phyloP scores from a whole-genome alignment of 176 grass and related monocot species.

The Oryza australiensis region DNA sequence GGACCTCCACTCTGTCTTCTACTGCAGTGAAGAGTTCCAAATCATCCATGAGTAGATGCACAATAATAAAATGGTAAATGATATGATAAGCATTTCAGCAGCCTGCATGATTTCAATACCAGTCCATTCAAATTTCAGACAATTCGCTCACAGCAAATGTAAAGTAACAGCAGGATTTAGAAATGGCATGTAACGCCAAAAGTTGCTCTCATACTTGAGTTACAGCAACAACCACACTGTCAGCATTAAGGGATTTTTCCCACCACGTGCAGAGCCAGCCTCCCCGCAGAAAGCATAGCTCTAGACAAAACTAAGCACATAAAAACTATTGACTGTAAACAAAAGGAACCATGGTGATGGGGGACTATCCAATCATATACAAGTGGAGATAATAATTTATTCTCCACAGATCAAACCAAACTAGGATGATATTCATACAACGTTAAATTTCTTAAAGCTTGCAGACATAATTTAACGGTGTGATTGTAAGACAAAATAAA shows the following conservation, averaged over 20 bases:
- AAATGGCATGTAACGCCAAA: neutral
- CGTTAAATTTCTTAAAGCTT: neutral
- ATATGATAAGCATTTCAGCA: neutral
- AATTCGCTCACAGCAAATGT: too few species aligned
- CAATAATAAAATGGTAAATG: neutral
- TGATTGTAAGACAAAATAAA: constrained; percentile 16
- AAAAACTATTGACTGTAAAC: neutral
- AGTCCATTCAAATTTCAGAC: neutral
- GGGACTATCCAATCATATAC: neutral
- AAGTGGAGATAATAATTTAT: neutral
- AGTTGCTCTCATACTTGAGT: neutral
- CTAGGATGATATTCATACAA: neutral
- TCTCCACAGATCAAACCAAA: constrained; percentile 21
- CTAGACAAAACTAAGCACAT: neutral
- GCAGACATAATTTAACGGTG: neutral
- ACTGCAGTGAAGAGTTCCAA: constrained; percentile 33
- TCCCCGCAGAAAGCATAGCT: neutral
- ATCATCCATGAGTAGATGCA: constrained; percentile 22
- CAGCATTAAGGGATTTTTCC: neutral
- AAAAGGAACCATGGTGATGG: neutral
- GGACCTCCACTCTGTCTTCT: constrained; percentile 42
- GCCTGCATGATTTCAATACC: neutral
- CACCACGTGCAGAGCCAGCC: neutral
- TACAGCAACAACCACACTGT: neutral
- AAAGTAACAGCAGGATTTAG: neutral